Percentiles rank a stretch among this genome's conserved stretches.
Evolutionary conservation across 2,329 filamentous ascomycete genomes (phyloP).

Genomic region (Verruconis gallopava): DNA sequence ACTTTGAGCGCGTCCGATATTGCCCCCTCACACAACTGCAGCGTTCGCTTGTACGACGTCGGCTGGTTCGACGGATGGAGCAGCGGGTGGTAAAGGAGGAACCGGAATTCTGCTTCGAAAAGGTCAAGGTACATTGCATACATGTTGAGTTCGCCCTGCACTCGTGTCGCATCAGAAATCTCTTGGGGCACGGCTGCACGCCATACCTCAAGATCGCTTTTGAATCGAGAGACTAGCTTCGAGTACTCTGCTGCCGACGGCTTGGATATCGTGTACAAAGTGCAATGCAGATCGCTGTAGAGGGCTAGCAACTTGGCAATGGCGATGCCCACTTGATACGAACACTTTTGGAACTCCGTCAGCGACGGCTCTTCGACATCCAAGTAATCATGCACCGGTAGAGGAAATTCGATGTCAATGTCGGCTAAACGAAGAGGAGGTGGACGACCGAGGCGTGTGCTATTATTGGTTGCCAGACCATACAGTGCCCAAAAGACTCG

Average conservation of each 20-base stretch:
- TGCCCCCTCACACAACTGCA: slow-evolving; percentile 46
- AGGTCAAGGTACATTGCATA: slow-evolving; percentile 37
- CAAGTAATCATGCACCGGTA: slow-evolving; percentile 57
- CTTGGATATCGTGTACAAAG: slow-evolving; percentile 53
- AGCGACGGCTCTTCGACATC: slow-evolving; percentile 38
- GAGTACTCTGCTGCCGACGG: slow-evolving; percentile 2
- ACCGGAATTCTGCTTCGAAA: slow-evolving; percentile 34
- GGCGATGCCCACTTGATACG: slow-evolving; percentile 53
- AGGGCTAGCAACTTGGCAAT: slow-evolving; percentile 53
- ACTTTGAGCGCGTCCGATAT: slow-evolving; percentile 44
- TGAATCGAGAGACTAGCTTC: slow-evolving; percentile 34
- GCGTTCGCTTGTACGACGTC: slow-evolving; percentile 44
- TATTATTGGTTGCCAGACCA: slow-evolving; percentile 52
- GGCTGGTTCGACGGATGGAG: slow-evolving; percentile 39
- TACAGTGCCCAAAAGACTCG: slow-evolving; percentile 65
- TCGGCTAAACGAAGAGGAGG: slow-evolving; percentile 63
- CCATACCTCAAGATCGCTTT: slow-evolving; percentile 49
- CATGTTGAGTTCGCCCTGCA: slow-evolving; percentile 34
- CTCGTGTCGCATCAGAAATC: slow-evolving; percentile 36
- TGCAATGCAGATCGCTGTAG: slow-evolving; percentile 61
- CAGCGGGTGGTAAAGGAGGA: slow-evolving; percentile 41
- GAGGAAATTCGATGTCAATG: slow-evolving; percentile 66
- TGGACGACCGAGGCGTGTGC: slow-evolving; percentile 63
- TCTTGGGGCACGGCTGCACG: slow-evolving; percentile 50
- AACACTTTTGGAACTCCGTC: slow-evolving; percentile 42